These are phyloP conservation scores for Pythium aquatile DNA, from an alignment of 352 stramenopile species.

Conservation along the genomic window DNA sequence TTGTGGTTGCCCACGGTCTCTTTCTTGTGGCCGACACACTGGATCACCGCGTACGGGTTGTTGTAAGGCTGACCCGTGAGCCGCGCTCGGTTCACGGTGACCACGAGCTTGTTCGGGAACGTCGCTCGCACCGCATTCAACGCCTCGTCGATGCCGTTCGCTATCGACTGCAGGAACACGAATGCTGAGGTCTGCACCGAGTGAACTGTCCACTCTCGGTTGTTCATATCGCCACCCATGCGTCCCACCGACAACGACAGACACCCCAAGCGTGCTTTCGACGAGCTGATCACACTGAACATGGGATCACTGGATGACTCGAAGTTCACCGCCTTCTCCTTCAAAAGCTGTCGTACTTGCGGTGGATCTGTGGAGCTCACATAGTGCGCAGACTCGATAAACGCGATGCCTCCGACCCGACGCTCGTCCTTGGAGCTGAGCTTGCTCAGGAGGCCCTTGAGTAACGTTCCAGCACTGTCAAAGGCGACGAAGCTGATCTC, in stretches of 20 bases:
- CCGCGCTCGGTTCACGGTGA: conserved; percentile 83
- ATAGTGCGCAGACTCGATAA: conserved; percentile 82
- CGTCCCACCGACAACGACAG: conserved; percentile 77
- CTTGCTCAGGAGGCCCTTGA: conserved; percentile 70
- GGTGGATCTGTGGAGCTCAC: conserved; percentile 55
- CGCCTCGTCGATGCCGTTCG: conserved; percentile 70
- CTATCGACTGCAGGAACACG: conserved; percentile 82
- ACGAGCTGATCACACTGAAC: conserved; percentile 80
- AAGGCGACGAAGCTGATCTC: conserved; percentile 87
- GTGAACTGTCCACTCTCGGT: conserved; percentile 81
- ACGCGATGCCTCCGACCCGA: conserved; percentile 75
- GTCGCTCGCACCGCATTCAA: conserved; percentile 76
- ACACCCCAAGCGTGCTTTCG: conserved; percentile 67
- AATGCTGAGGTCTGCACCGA: conserved; percentile 87
- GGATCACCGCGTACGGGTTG: conserved; percentile 79
- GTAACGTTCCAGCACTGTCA: conserved; percentile 60
- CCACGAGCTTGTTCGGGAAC: conserved; percentile 88
- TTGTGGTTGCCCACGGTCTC: conserved; percentile 86
- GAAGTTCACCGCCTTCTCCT: conserved; percentile 80
- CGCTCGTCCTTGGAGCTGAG: conserved; percentile 55
- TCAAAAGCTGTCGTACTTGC: conserved; percentile 55
- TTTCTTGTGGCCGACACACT: conserved; percentile 84
- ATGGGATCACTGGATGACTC: conserved; percentile 78
- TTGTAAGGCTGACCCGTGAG: conserved; percentile 86
- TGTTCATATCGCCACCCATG: conserved; percentile 62